These are phyloP conservation scores for Thelonectria rubi DNA, from an alignment of 2,329 filamentous ascomycete genomes.

Conservation along the genomic window DNA sequence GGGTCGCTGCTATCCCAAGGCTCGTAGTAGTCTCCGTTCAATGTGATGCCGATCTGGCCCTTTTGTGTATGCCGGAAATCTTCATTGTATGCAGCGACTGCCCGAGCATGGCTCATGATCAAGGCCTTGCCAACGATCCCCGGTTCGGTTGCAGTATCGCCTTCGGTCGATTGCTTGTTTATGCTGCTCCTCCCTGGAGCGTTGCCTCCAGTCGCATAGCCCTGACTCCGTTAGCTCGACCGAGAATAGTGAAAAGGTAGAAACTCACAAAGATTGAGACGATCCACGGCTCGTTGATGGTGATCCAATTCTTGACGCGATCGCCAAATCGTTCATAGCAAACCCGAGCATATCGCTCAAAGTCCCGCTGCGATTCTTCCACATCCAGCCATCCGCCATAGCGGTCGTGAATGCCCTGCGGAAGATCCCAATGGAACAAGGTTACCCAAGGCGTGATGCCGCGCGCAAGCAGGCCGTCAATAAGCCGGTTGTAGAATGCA, in stretches of 20 bases:
- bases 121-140: slow-evolving; percentile 49
- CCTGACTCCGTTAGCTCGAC: slow-evolving; percentile 22
- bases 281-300: slow-evolving; percentile 52
- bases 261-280: slow-evolving; percentile 46
- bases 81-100: slow-evolving; percentile 44
- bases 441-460: slow-evolving; percentile 70
- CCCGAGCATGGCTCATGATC: slow-evolving; percentile 49
- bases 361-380: slow-evolving; percentile 45
- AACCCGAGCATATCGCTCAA: slow-evolving; percentile 49
- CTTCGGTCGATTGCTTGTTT: slow-evolving; percentile 39
- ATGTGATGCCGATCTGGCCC: slow-evolving; percentile 47
- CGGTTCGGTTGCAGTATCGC: slow-evolving; percentile 48
- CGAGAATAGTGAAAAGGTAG: rapidly evolving
- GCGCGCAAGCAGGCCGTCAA: slow-evolving; percentile 64
- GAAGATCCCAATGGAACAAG: slow-evolving; percentile 70
- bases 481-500: slow-evolving; percentile 66
- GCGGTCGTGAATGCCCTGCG: slow-evolving; percentile 47
- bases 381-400: slow-evolving; percentile 49
- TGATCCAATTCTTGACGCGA: slow-evolving; percentile 52
- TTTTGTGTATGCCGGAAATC: slow-evolving; percentile 44
- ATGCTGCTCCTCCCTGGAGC: slow-evolving; percentile 46
- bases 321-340: slow-evolving; percentile 54
- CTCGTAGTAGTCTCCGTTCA: slow-evolving; percentile 52
- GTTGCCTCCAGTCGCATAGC: slow-evolving; percentile 47
- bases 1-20: slow-evolving; percentile 45